These are phyloP conservation scores for Fusarium sp. DNA, from an alignment of 2,329 filamentous ascomycete genomes.

Conservation along the genomic window DNA sequence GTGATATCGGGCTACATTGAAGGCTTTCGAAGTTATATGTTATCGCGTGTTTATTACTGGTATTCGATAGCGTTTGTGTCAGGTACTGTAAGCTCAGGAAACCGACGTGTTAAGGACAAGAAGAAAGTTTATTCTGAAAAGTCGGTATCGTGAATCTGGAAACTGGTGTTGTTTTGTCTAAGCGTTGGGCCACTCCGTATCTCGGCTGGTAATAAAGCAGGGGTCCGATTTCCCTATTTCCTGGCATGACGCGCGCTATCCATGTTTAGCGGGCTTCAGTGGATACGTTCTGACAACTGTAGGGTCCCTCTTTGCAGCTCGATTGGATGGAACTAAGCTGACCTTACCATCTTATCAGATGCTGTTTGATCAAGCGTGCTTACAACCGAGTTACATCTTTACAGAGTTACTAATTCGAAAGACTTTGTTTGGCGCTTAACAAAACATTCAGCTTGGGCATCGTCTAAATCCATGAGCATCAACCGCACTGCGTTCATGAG, in stretches of 20 bases:
- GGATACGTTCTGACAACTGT: conserved; percentile 11
- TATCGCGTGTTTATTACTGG: background rate
- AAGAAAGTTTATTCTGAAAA: conserved; percentile 10
- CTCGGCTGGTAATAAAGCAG: conserved; percentile 35
- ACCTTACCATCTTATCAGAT: conserved; percentile 7
- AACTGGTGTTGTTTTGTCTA: conserved; percentile 31
- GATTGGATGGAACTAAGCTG: background rate
- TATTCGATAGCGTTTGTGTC: background rate
- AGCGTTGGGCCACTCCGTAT: conserved; percentile 20
- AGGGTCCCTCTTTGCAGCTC: conserved; percentile 23
- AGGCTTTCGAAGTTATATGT: conserved; percentile 13
- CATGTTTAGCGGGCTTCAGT: conserved; percentile 24
- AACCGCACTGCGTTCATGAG: no score
- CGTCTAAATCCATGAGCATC: no score
- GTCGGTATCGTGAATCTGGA: conserved; percentile 19
- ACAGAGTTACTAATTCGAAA: no score
- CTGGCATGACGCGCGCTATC: conserved; percentile 34
- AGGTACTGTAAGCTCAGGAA: background rate
- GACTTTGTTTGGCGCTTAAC: no score
- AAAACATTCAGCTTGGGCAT: no score
- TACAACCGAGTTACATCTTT: background rate
- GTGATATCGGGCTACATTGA: conserved; percentile 41
- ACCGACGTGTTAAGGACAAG: background rate
- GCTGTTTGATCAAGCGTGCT: background rate
- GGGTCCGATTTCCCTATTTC: conserved; percentile 32